A percentile compares a stretch with the other conserved stretches of the same genome.
Evolutionary conservation across 306 rosid species (phyloP).

Genomic region (Rosa lucieae): DNA sequence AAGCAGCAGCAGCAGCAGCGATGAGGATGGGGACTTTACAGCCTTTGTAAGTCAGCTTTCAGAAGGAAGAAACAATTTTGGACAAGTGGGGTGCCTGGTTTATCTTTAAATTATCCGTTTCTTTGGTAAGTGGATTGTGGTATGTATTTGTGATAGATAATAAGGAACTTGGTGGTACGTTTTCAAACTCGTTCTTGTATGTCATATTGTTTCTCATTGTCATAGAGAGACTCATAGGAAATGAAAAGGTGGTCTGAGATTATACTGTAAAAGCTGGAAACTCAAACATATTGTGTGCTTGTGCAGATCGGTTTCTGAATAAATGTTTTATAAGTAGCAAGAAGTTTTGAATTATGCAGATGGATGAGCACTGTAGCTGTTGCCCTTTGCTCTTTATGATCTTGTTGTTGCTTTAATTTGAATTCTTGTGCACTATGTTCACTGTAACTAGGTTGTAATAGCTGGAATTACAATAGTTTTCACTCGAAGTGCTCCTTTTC

Average conservation of each 20-base stretch:
- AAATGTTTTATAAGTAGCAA: constrained; percentile 49
- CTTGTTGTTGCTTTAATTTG: background rate
- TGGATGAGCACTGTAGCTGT: background rate
- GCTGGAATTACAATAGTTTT: background rate
- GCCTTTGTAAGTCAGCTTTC: constrained; percentile 46
- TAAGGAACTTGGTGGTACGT: constrained; percentile 52
- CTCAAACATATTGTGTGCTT: constrained; percentile 51
- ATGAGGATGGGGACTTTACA: constrained; percentile 60
- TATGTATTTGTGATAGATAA: constrained; percentile 78
- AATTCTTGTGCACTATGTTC: background rate
- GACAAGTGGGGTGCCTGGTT: constrained; percentile 51
- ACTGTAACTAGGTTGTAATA: background rate
- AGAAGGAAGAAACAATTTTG: constrained; percentile 75
- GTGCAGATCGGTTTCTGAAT: constrained; percentile 64
- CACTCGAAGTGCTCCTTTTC: background rate
- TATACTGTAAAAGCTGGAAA: constrained; percentile 83
- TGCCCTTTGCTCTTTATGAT: background rate
- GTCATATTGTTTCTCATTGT: constrained; percentile 43
- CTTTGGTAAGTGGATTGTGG: constrained; percentile 68
- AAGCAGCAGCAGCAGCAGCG: constrained; percentile 64
- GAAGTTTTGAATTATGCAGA: background rate
- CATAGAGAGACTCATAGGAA: constrained; percentile 47
- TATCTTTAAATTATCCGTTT: constrained; percentile 40
- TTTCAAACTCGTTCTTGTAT: constrained; percentile 45
- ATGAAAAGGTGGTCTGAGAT: constrained; percentile 62